These are phyloP conservation scores for Rhipidocladum racemiflorum DNA, from an alignment of 176 grass and related monocot genomes.

Conservation along the genomic window DNA sequence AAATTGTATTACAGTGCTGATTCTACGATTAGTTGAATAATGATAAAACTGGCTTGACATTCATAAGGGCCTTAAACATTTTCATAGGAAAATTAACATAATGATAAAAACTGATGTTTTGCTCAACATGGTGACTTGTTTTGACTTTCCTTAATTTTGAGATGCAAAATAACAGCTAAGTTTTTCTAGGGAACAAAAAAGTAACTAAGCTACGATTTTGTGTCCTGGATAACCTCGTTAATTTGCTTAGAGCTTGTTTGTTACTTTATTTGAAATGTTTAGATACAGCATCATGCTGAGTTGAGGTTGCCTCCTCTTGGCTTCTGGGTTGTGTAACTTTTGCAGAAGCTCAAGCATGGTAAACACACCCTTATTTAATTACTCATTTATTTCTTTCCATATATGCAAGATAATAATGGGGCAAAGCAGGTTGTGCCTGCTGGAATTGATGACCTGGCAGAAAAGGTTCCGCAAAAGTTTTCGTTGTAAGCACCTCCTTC, in stretches of 20 bases:
- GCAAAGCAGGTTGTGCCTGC: conserved; percentile 37
- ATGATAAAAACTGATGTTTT: conserved; percentile 9
- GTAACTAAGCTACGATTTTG: background rate
- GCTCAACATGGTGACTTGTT: background rate
- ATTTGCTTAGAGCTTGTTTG: background rate
- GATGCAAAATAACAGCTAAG: background rate
- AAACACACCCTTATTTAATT: conserved; percentile 5
- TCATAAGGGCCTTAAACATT: conserved; percentile 12
- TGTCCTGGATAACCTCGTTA: background rate
- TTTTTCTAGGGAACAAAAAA: conserved; percentile 7
- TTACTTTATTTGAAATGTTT: background rate
- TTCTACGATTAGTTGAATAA: background rate
- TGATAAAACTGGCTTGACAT: background rate
- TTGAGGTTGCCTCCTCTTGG: background rate
- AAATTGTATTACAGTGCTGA: background rate
- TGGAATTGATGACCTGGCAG: conserved; percentile 24
- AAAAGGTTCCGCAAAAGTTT: conserved; percentile 36
- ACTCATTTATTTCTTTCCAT: conserved; percentile 23
- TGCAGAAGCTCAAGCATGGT: background rate
- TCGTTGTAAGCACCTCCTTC: conserved; percentile 39
- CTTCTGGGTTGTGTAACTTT: background rate
- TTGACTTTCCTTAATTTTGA: background rate
- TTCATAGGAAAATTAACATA: background rate
- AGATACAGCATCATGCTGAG: background rate
- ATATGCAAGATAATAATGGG: conserved; percentile 53